A percentile compares a stretch with the other conserved stretches of the same genome.
Conservation (phyloP, 805 yeast species). For the Yamadazyma phyllophila region DNA sequence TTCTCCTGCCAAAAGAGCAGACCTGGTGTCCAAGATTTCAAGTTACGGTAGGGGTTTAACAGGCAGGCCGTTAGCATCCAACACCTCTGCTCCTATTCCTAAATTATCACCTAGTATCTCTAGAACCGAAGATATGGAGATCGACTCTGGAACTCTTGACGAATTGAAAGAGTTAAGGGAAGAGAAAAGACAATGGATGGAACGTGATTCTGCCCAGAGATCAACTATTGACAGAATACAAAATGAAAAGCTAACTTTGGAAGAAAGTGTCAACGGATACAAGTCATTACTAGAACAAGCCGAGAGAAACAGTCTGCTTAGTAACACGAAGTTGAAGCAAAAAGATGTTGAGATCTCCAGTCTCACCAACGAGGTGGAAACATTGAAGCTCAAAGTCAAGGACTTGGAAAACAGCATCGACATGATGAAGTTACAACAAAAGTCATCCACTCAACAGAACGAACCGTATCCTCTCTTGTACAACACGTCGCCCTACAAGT, state of each 20-base stretch:
- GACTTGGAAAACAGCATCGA: constrained; percentile 51
- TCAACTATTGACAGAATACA: constrained; percentile 22
- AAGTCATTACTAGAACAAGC: constrained; percentile 37
- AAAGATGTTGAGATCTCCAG: constrained; percentile 68
- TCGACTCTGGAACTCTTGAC: constrained; percentile 28
- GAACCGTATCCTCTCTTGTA: constrained; percentile 1
- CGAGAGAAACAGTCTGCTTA: constrained; percentile 21
- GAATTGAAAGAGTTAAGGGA: constrained; percentile 51
- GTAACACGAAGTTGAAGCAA: constrained; percentile 58
- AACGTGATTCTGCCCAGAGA: constrained; percentile 15
- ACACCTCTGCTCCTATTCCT: constrained; percentile 9
- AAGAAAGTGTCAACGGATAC: constrained; percentile 23
- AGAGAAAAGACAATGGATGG: constrained; percentile 51
- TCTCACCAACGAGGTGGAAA: constrained; percentile 59
- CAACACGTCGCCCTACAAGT: constrained; percentile 5
- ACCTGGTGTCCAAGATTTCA: constrained; percentile 28
- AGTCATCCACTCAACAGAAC: constrained; percentile 3
- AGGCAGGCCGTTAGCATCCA: constrained; percentile 35
- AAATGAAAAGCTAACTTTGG: constrained; percentile 22
- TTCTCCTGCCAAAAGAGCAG: constrained; percentile 58
- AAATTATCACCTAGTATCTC: constrained; percentile 3
- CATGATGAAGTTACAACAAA: constrained; percentile 27
- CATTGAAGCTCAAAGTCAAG: constrained; percentile 48
- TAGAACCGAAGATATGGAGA: constrained; percentile 6
- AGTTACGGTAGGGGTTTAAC: constrained; percentile 39